phyloP scores from a whole-genome alignment of 306 rosid genomes.

The Pyrus pyrifolia region DNA sequence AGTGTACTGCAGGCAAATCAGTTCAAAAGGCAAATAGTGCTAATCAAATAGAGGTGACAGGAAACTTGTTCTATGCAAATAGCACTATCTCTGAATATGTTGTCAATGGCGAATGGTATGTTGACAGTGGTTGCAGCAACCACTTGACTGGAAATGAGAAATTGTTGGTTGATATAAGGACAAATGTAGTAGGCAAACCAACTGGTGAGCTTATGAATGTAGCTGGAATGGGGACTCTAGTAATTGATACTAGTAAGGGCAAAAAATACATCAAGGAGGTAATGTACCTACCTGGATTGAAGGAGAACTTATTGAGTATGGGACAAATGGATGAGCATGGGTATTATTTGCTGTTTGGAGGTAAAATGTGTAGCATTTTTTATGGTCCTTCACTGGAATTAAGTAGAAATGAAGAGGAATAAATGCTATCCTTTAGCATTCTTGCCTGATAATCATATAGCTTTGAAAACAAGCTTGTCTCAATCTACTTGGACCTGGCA shows the following conservation, averaged over 20 bases:
- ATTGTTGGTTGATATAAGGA: neutral
- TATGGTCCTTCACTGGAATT: too few species aligned
- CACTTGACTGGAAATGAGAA: neutral
- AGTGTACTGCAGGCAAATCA: neutral
- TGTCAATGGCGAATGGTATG: too few species aligned
- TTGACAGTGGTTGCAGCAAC: neutral
- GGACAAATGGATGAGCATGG: neutral
- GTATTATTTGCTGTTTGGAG: neutral
- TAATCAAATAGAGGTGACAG: neutral
- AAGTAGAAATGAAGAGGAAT: too few species aligned
- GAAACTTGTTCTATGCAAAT: neutral
- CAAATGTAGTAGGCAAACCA: neutral
- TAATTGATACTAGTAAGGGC: too few species aligned
- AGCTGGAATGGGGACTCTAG: neutral
- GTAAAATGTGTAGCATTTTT: neutral
- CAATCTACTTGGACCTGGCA: too few species aligned
- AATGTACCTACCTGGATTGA: neutral
- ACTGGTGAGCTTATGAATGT: neutral
- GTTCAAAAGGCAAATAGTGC: neutral
- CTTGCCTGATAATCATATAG: rapidly evolving
- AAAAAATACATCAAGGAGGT: neutral
- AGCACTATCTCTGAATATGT: rapidly evolving
- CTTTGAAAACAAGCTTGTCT: too few species aligned
- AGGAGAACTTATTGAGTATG: neutral
- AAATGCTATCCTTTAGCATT: too few species aligned